A percentile compares a stretch with the other conserved stretches of the same genome.
Evolutionary conservation across 495 filamentous ascomycete species (phyloP).

Genomic region (Saxophila tyrrhenica): DNA sequence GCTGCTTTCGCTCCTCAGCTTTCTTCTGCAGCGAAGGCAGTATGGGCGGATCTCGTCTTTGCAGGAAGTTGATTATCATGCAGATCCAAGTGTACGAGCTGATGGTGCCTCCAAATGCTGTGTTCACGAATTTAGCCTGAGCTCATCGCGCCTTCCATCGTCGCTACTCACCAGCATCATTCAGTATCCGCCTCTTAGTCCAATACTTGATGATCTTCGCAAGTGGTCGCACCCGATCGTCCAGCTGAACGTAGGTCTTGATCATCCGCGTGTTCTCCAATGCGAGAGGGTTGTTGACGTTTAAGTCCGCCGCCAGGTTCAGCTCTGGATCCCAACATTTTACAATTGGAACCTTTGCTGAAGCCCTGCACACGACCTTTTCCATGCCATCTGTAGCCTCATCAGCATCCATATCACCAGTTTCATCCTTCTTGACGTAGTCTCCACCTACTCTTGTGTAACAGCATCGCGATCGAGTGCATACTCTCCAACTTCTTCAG

Average conservation of each 20-base stretch:
- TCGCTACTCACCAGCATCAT: constrained; percentile 72
- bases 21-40: constrained; percentile 76
- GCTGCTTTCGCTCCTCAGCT: constrained; percentile 47
- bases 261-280: constrained; percentile 98
- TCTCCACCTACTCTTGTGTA: constrained; percentile 62
- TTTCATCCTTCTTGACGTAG: not conserved
- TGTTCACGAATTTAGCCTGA: constrained; percentile 9
- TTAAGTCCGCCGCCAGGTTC: constrained; percentile 89
- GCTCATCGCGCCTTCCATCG: not conserved
- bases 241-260: constrained; percentile 89
- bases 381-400: constrained; percentile 77
- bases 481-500: constrained; percentile 76
- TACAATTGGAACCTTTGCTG: constrained; percentile 94
- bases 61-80: constrained; percentile 92
- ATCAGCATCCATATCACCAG: constrained; percentile 17
- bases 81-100: constrained; percentile 99
- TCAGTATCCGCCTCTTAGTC: constrained; percentile 83
- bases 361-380: constrained; percentile 81
- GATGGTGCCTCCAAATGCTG: constrained; percentile 83
- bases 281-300: constrained; percentile 91
- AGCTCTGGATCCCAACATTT: constrained; percentile 98
- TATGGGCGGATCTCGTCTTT: constrained; percentile 77
- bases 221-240: constrained; percentile 77
- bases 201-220: constrained; percentile 96
- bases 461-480: constrained; percentile 72